Evolutionary conservation across 208 protist genomes (phyloP).

Genomic region (Wallacemonas sp.): DNA sequence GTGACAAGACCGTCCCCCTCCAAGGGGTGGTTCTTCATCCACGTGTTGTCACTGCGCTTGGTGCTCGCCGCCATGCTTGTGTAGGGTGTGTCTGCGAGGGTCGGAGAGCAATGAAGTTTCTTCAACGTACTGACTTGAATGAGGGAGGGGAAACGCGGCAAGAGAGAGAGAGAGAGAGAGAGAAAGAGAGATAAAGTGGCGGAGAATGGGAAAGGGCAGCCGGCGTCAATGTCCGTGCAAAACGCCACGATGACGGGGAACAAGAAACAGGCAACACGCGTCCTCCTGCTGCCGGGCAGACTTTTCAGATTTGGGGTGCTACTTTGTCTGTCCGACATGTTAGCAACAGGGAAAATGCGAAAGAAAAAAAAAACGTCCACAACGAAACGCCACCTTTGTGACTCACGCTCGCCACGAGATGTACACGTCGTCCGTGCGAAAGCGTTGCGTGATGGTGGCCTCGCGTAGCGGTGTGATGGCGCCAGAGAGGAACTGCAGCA

Average conservation of each 20-base stretch:
- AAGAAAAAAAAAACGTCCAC: background rate
- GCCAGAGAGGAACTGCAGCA: conserved; percentile 89
- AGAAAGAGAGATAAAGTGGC: background rate
- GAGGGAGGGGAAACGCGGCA: background rate
- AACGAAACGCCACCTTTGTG: conserved; percentile 4
- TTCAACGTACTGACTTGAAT: background rate
- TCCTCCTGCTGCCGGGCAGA: too few relatives aligned
- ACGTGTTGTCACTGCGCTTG: conserved; percentile 46
- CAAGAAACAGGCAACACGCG: too few relatives aligned
- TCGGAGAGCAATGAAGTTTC: background rate
- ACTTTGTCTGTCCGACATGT: too few relatives aligned
- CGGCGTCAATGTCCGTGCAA: background rate
- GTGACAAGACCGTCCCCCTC: conserved; percentile 82
- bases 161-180: background rate
- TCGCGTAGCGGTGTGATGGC: conserved; percentile 76
- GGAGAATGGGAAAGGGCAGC: too few relatives aligned
- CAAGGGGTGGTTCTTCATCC: conserved; percentile 89
- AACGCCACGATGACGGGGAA: background rate
- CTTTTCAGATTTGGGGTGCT: too few relatives aligned
- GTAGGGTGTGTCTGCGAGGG: too few relatives aligned
- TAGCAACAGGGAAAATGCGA: background rate
- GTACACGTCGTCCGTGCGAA: conserved; percentile 97
- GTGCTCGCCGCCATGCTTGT: conserved; percentile 33
- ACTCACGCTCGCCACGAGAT: conserved; percentile 87
- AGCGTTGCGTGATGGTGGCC: conserved; percentile 84